Base-by-base conservation (phyloP, 1,284 basidiomycete species). In the Marasmius fiardii region DNA sequence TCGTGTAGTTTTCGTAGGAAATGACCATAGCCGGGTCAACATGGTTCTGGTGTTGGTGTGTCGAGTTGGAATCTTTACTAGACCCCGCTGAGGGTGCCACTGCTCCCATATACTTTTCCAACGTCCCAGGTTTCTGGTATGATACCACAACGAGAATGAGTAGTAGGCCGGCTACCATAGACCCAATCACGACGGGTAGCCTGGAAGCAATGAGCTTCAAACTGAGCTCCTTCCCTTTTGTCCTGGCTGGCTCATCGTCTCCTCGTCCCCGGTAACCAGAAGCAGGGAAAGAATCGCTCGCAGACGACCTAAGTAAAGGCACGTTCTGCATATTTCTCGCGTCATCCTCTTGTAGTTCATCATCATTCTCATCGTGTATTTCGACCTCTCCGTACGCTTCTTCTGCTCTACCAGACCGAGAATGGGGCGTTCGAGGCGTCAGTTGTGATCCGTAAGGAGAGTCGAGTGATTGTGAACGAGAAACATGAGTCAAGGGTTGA, bases 381-480 rank as follows among this genome's bases (percentile, higher is more conserved):
- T 81, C 79, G n/a, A 74, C 64, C 45, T 76, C 75, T 3, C 74
- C 74, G 61, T 76, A 76, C 2, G 73, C 77, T 64, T 83, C 81
- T 62, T 85, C 83, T 49, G 79, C 77, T 61, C 76, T 74, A 37
- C 81, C 83, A 35, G 80, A 74, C 21, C 80, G 79, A 33, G 82
- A 82, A 64, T 81, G 83, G 52, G 85, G 85, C 31, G 85, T 86
- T 50, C 84, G 74, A 1, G 85, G 85, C 10, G 82, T 85, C 10
- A 86, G 71, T 31, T 49, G 47, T 31, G 39, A 41, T 41, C 16
- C 11, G 16, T 10, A 41, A 20, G 16, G 7, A 16, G 11, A 41
- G 39, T 41, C 39, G 39, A 16, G 7, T 41, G 39, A 41, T 18
- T 41, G 39, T 14, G 39, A 41, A n/a, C n/a, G 11, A 7, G 39